Evolutionary conservation across 106 monocot species (phyloP), one percentile per base, ranked within the genome.

Genomic region (Acorus gramineus): DNA sequence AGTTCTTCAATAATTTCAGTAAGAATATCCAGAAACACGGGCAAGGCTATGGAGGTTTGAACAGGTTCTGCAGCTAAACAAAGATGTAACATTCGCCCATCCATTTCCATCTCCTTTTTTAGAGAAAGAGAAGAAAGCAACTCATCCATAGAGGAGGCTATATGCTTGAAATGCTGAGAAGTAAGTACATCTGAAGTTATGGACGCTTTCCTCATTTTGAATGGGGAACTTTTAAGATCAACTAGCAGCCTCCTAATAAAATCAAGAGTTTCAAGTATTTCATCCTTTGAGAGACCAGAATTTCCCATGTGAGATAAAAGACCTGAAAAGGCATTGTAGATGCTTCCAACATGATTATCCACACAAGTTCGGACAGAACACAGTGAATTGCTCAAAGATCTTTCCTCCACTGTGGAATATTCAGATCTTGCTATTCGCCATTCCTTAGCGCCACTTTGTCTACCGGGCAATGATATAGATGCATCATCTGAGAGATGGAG

Each of bases 361-460:
- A 85, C 64, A 69, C 90, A 96, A 61, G 55, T 70, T 11, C 87
- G 79, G 8, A 69, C 57, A 7, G 86, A 80, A 53, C 90, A 95
- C 47, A 75, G 76, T 64, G 94, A 84, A 55, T 54, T 57, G 52
- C 77, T 58, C 10, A 76, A 63, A 62, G 73, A 75, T 5, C 74
- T 75, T 55, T 68, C 71, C 57, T 79, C 84, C 55, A 62, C 64
- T 56, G 73, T 67, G 44, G 82, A 80, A 49, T 82, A 14, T 67
- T 96, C 95, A 55, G 62, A 67, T 77, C 95, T 96, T 69, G 82
- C 79, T 47, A 68, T 69, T 62, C 87, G 77, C 95, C 95, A 96
- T 62, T 90, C 90, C 55, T 77, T 57, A 44, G 87, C 70, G 9
- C 95, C 90, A 74, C 90, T 90, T 80, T 81, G 84, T 77, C 95